phyloP scores from a whole-genome alignment of 352 stramenopile species.

The Globisporangium solare region DNA sequence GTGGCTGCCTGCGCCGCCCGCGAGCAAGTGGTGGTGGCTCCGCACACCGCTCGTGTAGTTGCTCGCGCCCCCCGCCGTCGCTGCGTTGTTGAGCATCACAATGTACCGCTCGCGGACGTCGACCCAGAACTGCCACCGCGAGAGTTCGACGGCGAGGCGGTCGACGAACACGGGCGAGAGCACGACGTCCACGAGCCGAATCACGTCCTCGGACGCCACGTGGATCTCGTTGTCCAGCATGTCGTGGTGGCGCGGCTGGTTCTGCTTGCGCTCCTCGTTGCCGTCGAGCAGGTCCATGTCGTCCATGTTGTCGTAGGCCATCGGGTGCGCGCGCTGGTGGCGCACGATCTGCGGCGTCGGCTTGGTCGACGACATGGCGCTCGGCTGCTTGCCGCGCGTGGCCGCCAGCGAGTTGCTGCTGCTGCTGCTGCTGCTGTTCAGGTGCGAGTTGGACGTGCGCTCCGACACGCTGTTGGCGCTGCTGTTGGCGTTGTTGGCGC shows the following conservation, averaged over 20 bases:
- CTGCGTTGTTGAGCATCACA: slow-evolving; percentile 25
- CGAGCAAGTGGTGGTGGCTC: slow-evolving; percentile 10
- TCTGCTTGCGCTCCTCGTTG: slow-evolving; percentile 30
- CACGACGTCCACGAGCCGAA: slow-evolving; percentile 69
- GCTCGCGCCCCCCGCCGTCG: not conserved
- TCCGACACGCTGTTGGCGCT: not conserved
- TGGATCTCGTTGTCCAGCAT: slow-evolving; percentile 49
- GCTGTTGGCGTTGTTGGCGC: not conserved
- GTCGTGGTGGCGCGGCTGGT: slow-evolving; percentile 16
- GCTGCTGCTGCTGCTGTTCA: slow-evolving; percentile 1
- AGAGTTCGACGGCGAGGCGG: slow-evolving; percentile 51
- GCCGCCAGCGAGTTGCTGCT: not conserved
- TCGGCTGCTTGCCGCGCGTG: slow-evolving; percentile 11
- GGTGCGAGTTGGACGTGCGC: not conserved
- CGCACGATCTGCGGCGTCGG: slow-evolving; percentile 2
- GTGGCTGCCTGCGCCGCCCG: not conserved
- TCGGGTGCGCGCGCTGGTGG: not conserved
- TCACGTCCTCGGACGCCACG: slow-evolving; percentile 70
- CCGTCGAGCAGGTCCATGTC: slow-evolving; percentile 11
- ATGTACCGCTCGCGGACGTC: slow-evolving; percentile 76
- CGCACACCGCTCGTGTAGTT: slow-evolving; percentile 15
- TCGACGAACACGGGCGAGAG: slow-evolving; percentile 71
- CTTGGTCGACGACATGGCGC: not conserved
- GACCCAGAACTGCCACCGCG: slow-evolving; percentile 79
- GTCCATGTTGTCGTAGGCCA: slow-evolving; percentile 4